Percentiles rank a stretch among this genome's conserved stretches.
These are phyloP conservation scores for Brassica nigra DNA, from an alignment of 345 rosid species.

Conservation along the genomic window DNA sequence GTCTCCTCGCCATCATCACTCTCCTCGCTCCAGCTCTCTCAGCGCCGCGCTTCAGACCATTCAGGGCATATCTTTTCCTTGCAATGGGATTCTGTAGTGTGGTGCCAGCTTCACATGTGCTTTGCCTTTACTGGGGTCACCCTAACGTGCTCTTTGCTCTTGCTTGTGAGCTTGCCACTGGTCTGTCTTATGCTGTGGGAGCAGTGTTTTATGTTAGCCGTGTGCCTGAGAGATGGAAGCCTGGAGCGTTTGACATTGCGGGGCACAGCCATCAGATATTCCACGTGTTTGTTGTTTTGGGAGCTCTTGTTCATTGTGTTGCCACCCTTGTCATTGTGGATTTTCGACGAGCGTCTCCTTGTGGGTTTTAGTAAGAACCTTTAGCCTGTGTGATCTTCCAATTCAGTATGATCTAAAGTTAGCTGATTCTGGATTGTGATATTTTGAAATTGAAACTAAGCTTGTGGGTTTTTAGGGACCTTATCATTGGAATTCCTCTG, in stretches of 20 bases:
- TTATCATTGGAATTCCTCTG: neutral
- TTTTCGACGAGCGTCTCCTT: slow-evolving; percentile 62
- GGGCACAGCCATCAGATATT: slow-evolving; percentile 97
- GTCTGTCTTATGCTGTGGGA: slow-evolving; percentile 58
- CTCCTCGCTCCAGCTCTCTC: slow-evolving; percentile 74
- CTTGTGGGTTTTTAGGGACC: neutral
- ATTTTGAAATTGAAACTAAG: neutral
- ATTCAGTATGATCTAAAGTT: neutral
- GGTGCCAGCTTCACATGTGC: slow-evolving; percentile 74
- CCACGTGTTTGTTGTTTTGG: slow-evolving; percentile 83
- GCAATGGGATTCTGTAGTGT: slow-evolving; percentile 85
- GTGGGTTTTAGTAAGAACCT: slow-evolving; percentile 27
- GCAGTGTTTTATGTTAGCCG: slow-evolving; percentile 66
- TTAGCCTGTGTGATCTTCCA: neutral
- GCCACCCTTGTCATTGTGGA: slow-evolving; percentile 72
- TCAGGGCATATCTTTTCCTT: slow-evolving; percentile 72
- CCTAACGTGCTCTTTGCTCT: slow-evolving; percentile 60
- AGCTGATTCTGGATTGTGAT: neutral
- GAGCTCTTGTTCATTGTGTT: slow-evolving; percentile 72
- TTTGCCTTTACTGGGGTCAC: slow-evolving; percentile 62
- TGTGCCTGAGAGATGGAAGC: slow-evolving; percentile 90
- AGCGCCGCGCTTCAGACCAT: slow-evolving; percentile 53
- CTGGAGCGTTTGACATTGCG: slow-evolving; percentile 84
- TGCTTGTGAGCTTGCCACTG: slow-evolving; percentile 69
- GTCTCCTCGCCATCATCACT: slow-evolving; percentile 68